Evolutionary conservation across 225 moss, liverwort and hornwort genomes (phyloP), one percentile per base, ranked within the genome.

Genomic region (Climacium dendroides): DNA sequence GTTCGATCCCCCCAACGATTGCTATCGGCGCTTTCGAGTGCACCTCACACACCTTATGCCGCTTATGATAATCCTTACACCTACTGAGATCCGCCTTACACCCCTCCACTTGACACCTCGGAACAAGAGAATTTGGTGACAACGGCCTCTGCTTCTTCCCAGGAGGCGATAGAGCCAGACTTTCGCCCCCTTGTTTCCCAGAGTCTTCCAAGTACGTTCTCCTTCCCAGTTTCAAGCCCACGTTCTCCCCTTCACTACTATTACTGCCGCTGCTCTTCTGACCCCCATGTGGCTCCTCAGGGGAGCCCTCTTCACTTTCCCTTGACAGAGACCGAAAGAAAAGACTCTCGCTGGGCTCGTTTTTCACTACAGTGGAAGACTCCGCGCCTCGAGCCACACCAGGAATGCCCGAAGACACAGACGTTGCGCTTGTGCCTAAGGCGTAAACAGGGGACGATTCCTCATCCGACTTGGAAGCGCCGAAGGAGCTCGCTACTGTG

Each of bases 11-110:
- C 18, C 50, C 89, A n/a, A 91, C 95, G 17, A 96, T 91, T n/a
- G 94, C 95, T 84, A 90, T 95, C 1, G 98, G 71, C 34, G 95
- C 94, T 78, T 98, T 98, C n/a, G 98, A 95, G 89, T 98, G 98
- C 90, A 91, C 86, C 87, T 93, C 96, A 78, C 98, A 98, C 10
- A 98, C 98, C 85, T 96, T 98, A 91, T 98, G 98, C 39, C 98
- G 95, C 69, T 93, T 94, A 41, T 98, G 96, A 69, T 98, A 98
- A 35, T 98, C 96, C 89, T 98, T 98, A 34, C 94, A 93, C 37
- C 91, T 87, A 34, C 96, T 94, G 77, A 98, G 88, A 87, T 98
- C 96, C 60, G 96, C 93, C 93, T 91, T 94, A 60, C 98, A 98
- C 5, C 91, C 94, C 83, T 96, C 98, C 63, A 96, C 98, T 87